Base-by-base conservation (phyloP, 768 basidiomycete genomes). In the Asterophora parasitica region DNA sequence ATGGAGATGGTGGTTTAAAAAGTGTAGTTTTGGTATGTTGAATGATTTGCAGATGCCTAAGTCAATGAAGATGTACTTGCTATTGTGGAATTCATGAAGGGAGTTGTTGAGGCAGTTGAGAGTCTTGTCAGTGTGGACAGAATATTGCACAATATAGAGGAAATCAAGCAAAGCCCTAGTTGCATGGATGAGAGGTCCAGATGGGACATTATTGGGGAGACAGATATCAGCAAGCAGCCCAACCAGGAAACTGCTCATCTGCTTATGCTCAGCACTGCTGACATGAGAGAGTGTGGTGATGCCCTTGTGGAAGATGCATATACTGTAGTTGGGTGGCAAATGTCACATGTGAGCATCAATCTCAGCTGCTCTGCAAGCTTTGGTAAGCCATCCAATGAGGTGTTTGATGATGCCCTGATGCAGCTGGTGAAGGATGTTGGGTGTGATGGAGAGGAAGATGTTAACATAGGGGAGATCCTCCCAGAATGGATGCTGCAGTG, bases 1-100 rank as follows among this genome's bases (percentile, higher is more conserved):
- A 0, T 46, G 8, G 1, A 49, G 8, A 50, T 73, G 74, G 48
- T 76, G 75, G 0, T 26, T 32, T 0, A 64, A 45, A 8, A 52
- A 61, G 46, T 76, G 74, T 1, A 75, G 49, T 49, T 77, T 77
- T 1, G 72, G 71, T 11, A 76, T 58, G 38, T 74, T 71, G 56
- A 73, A 74, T 41, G 63, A 5, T 10, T 60, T 42, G 0, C 65
- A 61, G n/a, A 67, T 60, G 1, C 62, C 65, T 1, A 68, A 50
- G 19, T 60, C 51, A 17, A 71, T 38, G 42, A 75, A 71, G 2
- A 67, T 54, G 7, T 55, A 31, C 42, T 73, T 73, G 54, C 70
- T 56, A 2, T 42, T 19, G 46, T 76, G 73, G 46, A 75, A 77
- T 1, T 20, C 13, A 0, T 50, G 12, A 1, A 74, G 60, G 0